Evolutionary conservation across 208 protist genomes (phyloP).

Genomic region (Vickermania spadyakhi): DNA sequence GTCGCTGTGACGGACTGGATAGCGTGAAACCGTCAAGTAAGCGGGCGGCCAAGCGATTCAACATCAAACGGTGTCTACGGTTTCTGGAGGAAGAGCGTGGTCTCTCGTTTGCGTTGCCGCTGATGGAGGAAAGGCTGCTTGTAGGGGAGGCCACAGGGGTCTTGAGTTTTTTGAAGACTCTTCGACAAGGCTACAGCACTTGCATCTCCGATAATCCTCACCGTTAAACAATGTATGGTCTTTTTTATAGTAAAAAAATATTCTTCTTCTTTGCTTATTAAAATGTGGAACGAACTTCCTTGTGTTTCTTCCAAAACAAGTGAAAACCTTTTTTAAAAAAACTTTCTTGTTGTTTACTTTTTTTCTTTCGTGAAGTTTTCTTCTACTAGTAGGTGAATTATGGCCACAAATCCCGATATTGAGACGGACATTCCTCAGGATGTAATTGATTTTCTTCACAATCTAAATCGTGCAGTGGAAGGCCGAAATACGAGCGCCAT

Average conservation of each 20-base stretch:
- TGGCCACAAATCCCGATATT: constrained; percentile 86
- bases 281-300: no score
- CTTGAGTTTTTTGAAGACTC: constrained; percentile 21
- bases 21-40: constrained; percentile 42
- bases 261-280: no score
- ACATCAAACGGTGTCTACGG: constrained; percentile 48
- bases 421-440: constrained; percentile 82
- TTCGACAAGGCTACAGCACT: constrained; percentile 17
- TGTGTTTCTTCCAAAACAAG: constrained; percentile 1
- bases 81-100: constrained; percentile 45
- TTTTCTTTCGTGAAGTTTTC: neutral
- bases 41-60: constrained; percentile 55
- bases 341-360: constrained; percentile 1
- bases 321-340: neutral
- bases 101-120: constrained; percentile 18
- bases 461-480: constrained; percentile 68
- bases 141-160: constrained; percentile 30
- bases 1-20: constrained; percentile 53
- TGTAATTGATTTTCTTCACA: constrained; percentile 63
- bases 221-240: no score
- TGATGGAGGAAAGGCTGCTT: constrained; percentile 50
- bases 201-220: neutral
- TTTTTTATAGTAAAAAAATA: no score
- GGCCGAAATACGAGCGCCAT: constrained; percentile 46
- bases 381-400: no score